Evolutionary conservation across 768 basidiomycete genomes (phyloP).

Genomic region (Naganishia vishniacii): DNA sequence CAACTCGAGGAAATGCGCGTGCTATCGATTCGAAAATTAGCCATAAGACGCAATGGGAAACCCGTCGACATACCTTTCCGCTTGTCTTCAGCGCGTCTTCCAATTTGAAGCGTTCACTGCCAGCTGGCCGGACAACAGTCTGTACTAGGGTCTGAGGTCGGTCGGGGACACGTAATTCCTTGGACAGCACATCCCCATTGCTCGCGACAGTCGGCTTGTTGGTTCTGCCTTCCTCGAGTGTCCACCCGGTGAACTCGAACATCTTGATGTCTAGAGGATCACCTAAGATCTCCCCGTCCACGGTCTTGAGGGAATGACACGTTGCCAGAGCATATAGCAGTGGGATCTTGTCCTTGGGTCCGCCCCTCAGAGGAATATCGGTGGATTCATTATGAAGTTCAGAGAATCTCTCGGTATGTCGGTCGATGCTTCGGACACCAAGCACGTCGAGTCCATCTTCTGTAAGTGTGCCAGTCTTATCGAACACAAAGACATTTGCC

Average conservation of each 20-base stretch:
- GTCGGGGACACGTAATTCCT: conserved; percentile 42
- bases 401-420: conserved; percentile 69
- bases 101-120: conserved; percentile 78
- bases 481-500: conserved; percentile 94
- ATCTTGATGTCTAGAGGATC: conserved; percentile 96
- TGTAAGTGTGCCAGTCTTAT: conserved; percentile 97
- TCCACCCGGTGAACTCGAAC: conserved; percentile 97
- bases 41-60: background rate
- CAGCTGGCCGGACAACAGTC: conserved; percentile 90
- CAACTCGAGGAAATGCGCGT: conserved; percentile 92
- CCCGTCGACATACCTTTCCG: conserved; percentile 57
- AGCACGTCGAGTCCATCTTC: conserved; percentile 97
- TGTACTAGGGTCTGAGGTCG: conserved; percentile 85
- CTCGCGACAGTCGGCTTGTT: conserved; percentile 51
- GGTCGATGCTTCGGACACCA: conserved; percentile 80
- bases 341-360: conserved; percentile 63
- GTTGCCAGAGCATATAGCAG: conserved; percentile 90
- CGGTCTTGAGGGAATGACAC: conserved; percentile 88
- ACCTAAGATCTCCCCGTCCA: conserved; percentile 80
- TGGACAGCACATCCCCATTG: conserved; percentile 48
- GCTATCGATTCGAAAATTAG: conserved; percentile 52
- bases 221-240: conserved; percentile 84
- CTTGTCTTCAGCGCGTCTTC: conserved; percentile 88
- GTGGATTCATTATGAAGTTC: conserved; percentile 81
- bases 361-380: conserved; percentile 65